Evolutionary conservation across 257 asterid genomes (phyloP).

Genomic region (Leptodermis oblonga): DNA sequence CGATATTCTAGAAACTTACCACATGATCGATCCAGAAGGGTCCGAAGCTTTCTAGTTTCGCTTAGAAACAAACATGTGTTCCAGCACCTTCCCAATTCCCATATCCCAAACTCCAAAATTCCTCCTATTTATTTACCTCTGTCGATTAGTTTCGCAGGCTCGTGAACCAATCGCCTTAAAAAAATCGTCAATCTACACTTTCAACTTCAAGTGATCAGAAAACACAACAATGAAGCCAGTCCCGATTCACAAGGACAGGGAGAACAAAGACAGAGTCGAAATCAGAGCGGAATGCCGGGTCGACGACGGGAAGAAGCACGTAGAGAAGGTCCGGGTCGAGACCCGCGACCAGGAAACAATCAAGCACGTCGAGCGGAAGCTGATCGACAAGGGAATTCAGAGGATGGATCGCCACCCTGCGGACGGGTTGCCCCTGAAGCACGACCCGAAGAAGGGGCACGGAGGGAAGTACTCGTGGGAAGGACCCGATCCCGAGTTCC

Average conservation of each 20-base stretch:
- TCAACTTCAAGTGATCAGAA: not conserved
- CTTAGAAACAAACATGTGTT: slow-evolving; percentile 9
- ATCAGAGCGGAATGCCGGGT: slow-evolving; percentile 50
- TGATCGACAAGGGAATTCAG: slow-evolving; percentile 45
- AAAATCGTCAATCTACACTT: not conserved
- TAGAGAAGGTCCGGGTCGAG: slow-evolving; percentile 42
- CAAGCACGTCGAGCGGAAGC: slow-evolving; percentile 45
- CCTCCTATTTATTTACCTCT: not conserved
- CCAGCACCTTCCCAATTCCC: slow-evolving; percentile 37
- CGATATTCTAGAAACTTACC: not conserved
- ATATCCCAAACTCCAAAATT: slow-evolving; percentile 19
- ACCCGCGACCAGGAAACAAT: slow-evolving; percentile 38
- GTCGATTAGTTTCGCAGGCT: not conserved
- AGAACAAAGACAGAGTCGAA: slow-evolving; percentile 26
- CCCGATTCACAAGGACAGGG: slow-evolving; percentile 23
- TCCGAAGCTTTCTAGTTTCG: slow-evolving; percentile 30
- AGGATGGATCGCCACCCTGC: slow-evolving; percentile 72
- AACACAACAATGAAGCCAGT: slow-evolving; percentile 43
- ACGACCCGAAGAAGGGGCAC: slow-evolving; percentile 67
- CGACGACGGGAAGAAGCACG: slow-evolving; percentile 42
- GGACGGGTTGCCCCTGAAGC: slow-evolving; percentile 70
- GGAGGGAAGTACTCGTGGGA: slow-evolving; percentile 83
- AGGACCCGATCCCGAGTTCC: slow-evolving; percentile 49
- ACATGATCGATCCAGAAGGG: not conserved
- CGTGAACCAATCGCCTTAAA: not conserved